These are phyloP conservation scores for Acacia pycnantha DNA, from an alignment of 331 rosid genomes.

Conservation along the genomic window DNA sequence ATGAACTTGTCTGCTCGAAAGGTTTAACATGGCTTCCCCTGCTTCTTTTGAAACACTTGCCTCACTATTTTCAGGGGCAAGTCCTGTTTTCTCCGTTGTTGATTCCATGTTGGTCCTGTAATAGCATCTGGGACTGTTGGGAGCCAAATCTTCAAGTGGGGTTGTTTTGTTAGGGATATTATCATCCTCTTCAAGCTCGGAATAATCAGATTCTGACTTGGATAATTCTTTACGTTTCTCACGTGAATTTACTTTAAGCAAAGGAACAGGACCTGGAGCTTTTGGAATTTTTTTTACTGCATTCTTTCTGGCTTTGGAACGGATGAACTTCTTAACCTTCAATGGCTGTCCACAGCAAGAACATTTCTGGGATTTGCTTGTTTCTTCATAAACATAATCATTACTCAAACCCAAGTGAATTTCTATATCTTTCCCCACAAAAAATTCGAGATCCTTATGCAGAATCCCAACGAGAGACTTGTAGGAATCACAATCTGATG, in stretches of 20 bases:
- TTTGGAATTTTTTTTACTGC: slow-evolving; percentile 19
- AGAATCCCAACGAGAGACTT: slow-evolving; percentile 81
- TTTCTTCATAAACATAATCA: slow-evolving; percentile 40
- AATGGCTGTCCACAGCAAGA: slow-evolving; percentile 71
- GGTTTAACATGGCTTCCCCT: slow-evolving; percentile 47
- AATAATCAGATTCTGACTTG: slow-evolving; percentile 42
- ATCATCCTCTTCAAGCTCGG: slow-evolving; percentile 48
- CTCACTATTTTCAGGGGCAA: slow-evolving; percentile 44
- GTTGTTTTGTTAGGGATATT: slow-evolving; percentile 40
- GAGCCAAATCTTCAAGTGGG: slow-evolving; percentile 67
- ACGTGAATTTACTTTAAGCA: slow-evolving; percentile 52
- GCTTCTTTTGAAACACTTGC: slow-evolving; percentile 32
- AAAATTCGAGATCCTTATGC: slow-evolving; percentile 78
- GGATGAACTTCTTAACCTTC: slow-evolving; percentile 46
- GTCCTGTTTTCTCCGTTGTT: slow-evolving; percentile 55
- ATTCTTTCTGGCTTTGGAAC: slow-evolving; percentile 37
- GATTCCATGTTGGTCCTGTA: slow-evolving; percentile 45
- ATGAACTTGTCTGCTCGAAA: slow-evolving; percentile 67
- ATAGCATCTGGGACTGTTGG: slow-evolving; percentile 69
- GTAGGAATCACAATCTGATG: slow-evolving; percentile 61
- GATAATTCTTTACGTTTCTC: slow-evolving; percentile 23
- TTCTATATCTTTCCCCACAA: slow-evolving; percentile 59
- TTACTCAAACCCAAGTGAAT: slow-evolving; percentile 60
- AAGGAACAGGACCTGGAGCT: slow-evolving; percentile 57
- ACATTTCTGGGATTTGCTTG: slow-evolving; percentile 39